phyloP scores from a whole-genome alignment of 78 protist genomes.

The Planoprotostelium fungivorum region DNA sequence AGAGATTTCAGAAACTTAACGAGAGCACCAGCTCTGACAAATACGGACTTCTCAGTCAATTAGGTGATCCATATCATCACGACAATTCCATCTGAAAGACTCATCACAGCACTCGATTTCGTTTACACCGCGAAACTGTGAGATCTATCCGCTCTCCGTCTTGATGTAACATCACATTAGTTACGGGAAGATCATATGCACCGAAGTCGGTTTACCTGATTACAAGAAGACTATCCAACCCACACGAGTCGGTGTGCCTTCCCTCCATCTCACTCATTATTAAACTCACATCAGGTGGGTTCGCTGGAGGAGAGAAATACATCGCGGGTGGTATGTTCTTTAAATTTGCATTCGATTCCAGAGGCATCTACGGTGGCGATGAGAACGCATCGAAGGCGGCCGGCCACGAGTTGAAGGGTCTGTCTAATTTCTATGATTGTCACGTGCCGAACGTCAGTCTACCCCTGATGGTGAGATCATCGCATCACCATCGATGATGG shows the following conservation, averaged over 20 bases:
- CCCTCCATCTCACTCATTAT: neutral
- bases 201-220: slow-evolving; percentile 48
- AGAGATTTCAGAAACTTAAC: slow-evolving; percentile 21
- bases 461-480: slow-evolving; percentile 35
- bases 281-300: slow-evolving; percentile 35
- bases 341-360: slow-evolving; percentile 20
- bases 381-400: slow-evolving; percentile 17
- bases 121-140: slow-evolving; percentile 53
- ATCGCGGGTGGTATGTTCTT: slow-evolving; percentile 46
- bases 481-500: neutral
- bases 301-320: slow-evolving; percentile 75
- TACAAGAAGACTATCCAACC: slow-evolving; percentile 64
- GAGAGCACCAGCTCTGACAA: neutral
- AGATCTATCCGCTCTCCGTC: neutral
- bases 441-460: slow-evolving; percentile 19
- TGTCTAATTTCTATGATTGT: neutral
- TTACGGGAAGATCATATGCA: slow-evolving; percentile 56
- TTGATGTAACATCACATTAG: neutral
- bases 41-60: neutral
- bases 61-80: neutral
- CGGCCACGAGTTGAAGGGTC: slow-evolving; percentile 9
- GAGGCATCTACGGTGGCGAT: slow-evolving; percentile 18
- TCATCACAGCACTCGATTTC: slow-evolving; percentile 54
- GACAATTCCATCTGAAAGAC: neutral
- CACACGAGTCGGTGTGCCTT: slow-evolving; percentile 18